Conservation (phyloP, 164 flowering plant genomes). For the Vitis vinifera region ASM3070453v1 NC_081805.1:12085501-12086000, state of each 20-base stretch:
- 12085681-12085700: background rate
- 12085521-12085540: slow-evolving; percentile 96
- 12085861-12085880: background rate
- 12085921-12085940: background rate
- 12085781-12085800: background rate
- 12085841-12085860: background rate
- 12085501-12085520: slow-evolving; percentile 77
- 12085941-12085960: background rate
- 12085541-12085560: slow-evolving; percentile 60
- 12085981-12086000: background rate
- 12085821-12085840: background rate
- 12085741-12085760: background rate
- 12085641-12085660: background rate
- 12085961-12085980: background rate
- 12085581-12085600: background rate
- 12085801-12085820: background rate
- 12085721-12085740: background rate
- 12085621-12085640: background rate
- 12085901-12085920: too few species aligned
- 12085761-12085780: background rate
- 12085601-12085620: too few species aligned
- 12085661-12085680: background rate
- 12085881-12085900: too few species aligned
- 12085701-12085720: background rate
- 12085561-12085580: slow-evolving; percentile 34